Base-by-base conservation (phyloP, 305 asterid genomes). In the Salvia sclarea region DNA sequence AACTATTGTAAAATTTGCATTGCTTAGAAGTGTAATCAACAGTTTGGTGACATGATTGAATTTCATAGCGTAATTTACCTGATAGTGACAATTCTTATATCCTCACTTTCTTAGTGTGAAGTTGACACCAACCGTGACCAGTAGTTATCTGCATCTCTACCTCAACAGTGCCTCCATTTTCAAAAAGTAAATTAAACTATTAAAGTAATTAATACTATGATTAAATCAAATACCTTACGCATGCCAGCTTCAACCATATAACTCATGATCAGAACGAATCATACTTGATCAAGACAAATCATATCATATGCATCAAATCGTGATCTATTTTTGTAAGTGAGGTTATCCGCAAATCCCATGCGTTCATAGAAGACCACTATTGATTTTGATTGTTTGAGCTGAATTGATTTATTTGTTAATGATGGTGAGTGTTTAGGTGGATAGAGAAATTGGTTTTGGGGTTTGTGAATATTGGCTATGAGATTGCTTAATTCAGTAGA, bases 111-210 rank as follows among this genome's bases (percentile, higher is more conserved):
- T 50, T 49, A 53, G 40, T 64, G 14, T 35, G 41, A 66, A 53
- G 63, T 53, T 53, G 54, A 24, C 62, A 37, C 28, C 43, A 52
- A 66, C 4, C 35, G 12, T 9, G 21, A 52, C 17, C 8, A 50
- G 40, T 18, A n/a, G 24, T 49, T 21, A 49, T 49, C 56, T 20
- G 21, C 56, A 49, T 18, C 30, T 18, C 30, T 48, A 9, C 28
- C 18, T 8, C 30, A 17, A 52, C 10, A 53, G 60, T 53, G 60
- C 63, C 24, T 53, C 71, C 71, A 66, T 53, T 52, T 12, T 14
- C 62, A 38, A 53, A 10, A 66, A 53, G 71, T 37, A 37, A n/a
- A 8, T 35, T 52, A 52, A 5, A 66, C 11, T 22, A 52, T 37
- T 52, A 53, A 9, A 66, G 11, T 22, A 52, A 5, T n/a, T 53